A percentile compares a stretch with the other conserved stretches of the same genome.
These are phyloP conservation scores for Globisporangium canariense DNA, from an alignment of 352 stramenopile genomes.

Conservation along the genomic window DNA sequence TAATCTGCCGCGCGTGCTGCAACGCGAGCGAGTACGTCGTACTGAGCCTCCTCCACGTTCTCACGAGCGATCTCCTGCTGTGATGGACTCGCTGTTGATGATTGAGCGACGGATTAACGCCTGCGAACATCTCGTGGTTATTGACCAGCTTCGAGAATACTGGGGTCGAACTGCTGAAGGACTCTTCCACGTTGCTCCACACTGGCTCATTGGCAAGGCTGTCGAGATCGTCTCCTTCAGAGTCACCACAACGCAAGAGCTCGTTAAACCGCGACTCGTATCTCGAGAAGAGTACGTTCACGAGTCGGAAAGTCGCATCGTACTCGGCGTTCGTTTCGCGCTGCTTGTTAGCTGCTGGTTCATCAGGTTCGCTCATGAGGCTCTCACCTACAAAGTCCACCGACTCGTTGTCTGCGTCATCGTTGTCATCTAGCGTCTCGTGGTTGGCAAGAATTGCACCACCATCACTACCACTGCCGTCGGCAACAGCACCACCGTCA, in stretches of 20 bases:
- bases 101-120: background rate
- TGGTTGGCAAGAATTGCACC: background rate
- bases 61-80: background rate
- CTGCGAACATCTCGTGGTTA: slow-evolving; percentile 13
- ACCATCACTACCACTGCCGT: background rate
- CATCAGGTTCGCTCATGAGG: background rate
- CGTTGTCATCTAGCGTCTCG: background rate
- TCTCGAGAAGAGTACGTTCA: slow-evolving; percentile 16
- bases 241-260: background rate
- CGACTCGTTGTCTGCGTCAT: background rate
- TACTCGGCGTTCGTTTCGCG: background rate
- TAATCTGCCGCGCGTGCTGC: background rate
- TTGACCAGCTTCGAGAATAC: slow-evolving; percentile 11
- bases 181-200: slow-evolving; percentile 1
- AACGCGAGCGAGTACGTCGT: slow-evolving; percentile 1
- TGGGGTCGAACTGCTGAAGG: background rate
- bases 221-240: background rate
- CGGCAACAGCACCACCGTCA: background rate
- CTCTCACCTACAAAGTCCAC: background rate
- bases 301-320: slow-evolving; percentile 4
- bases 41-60: slow-evolving; percentile 1
- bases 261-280: slow-evolving; percentile 6
- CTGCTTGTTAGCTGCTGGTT: background rate
- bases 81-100: background rate
- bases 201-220: background rate